Base-by-base conservation (phyloP, 371 early-diverging fungal species). In the Rhizopus delemar region DNA sequence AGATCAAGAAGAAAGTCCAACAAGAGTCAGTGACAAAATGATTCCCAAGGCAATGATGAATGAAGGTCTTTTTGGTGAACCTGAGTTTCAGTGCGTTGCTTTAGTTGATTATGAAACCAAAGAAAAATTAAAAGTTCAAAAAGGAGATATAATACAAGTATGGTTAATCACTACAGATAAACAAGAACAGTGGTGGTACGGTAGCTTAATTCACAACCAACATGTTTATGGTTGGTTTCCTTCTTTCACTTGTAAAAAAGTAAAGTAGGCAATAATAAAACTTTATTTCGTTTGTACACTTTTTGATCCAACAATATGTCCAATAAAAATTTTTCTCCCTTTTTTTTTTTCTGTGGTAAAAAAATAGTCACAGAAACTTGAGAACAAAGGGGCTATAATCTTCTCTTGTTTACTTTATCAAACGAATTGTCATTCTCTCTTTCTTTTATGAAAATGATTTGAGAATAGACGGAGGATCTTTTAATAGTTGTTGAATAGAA, bases 71-170 rank as follows among this genome's bases (percentile, higher is more conserved):
- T 57, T 63, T 46, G 46, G 41, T 54, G 53, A 58, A 9, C 64
- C 64, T 11, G 59, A 51, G 5, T 62, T 67, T 53, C 50, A 62
- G 28, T 58, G 62, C 2, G 36, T 53, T 8, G 58, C 56, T 15
- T 28, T 62, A 5, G 45, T 46, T n/a, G 62, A 62, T 31, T 59
- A 58, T 34, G 55, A 67, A 35, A 50, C 67, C 9, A 59, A 54
- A 1, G 67, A 67, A 34, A 50, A 54, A 15, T 38, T 67, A 4
- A 34, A 55, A 12, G 53, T 67, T 6, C 41, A 54, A 9, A 51
- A 67, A 41, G 62, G 62, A 5, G 67, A 67, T 32, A 7, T 62
- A 4, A 53, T 67, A 31, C 56, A 62, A 29, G 51, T 67, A 15
- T 67, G 67, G 67, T 29, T 48, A 29, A 29, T 48, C 48, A 48